Conservation (phyloP, 768 basidiomycete genomes). For the Leccinum ochraceum region DNA sequence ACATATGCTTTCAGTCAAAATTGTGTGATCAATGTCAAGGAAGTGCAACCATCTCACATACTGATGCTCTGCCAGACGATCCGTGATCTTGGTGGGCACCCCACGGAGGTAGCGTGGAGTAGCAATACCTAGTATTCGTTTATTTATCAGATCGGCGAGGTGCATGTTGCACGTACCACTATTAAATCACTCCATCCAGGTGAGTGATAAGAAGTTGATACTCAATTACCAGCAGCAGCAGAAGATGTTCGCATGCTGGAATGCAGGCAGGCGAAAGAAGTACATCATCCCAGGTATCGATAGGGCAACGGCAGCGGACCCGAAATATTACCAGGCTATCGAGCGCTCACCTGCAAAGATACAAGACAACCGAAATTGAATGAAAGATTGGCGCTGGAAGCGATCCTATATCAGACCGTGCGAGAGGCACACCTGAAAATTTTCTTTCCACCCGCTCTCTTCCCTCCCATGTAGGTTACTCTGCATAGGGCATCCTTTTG, state of each 20-base stretch:
- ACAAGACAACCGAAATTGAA: background rate
- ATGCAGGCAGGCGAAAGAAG: conserved; percentile 12
- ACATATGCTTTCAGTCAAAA: background rate
- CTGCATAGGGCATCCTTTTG: background rate
- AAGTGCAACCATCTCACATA: background rate
- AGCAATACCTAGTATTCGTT: background rate
- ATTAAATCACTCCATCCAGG: background rate
- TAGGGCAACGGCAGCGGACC: background rate
- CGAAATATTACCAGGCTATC: background rate
- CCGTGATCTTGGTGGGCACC: background rate
- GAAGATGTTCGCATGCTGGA: conserved; percentile 2
- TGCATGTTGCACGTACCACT: background rate
- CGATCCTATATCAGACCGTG: background rate
- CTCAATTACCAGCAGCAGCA: background rate
- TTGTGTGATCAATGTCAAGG: background rate
- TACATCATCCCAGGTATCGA: background rate
- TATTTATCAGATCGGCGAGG: background rate
- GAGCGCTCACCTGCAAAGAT: background rate
- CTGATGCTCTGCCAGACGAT: background rate
- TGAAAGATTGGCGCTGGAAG: background rate
- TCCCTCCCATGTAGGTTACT: background rate
- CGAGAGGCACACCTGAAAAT: background rate
- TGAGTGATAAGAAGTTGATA: background rate
- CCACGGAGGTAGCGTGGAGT: background rate
- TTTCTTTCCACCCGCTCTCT: background rate